phyloP scores from a whole-genome alignment of 352 stramenopile species.

The Globisporangium emineosum region DNA sequence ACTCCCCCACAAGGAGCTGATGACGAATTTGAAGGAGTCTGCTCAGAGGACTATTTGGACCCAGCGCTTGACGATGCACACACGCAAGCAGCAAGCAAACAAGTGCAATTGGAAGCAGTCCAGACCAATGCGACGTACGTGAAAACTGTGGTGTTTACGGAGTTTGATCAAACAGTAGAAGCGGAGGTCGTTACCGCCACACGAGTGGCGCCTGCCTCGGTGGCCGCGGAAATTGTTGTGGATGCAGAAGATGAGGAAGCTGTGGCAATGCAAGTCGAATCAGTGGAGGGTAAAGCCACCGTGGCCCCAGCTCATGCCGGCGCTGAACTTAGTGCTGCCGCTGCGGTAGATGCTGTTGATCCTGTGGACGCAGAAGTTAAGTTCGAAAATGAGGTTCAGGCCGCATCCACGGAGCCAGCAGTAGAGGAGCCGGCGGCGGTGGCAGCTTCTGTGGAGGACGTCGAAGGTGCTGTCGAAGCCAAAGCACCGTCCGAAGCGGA shows the following conservation, averaged over 20 bases:
- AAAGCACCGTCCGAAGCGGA: neutral
- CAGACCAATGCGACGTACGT: neutral
- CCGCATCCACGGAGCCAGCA: no score
- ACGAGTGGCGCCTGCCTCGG: no score
- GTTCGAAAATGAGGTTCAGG: no score
- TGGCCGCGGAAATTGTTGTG: no score
- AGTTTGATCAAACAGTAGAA: neutral
- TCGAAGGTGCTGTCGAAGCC: neutral
- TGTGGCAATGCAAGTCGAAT: no score
- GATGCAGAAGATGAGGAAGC: no score
- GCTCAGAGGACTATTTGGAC: neutral
- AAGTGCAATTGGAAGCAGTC: neutral
- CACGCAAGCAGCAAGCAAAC: neutral
- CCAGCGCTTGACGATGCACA: neutral
- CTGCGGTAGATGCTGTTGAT: no score
- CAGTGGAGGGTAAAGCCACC: no score
- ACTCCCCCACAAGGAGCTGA: neutral
- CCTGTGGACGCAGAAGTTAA: no score
- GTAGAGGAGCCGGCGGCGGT: neutral
- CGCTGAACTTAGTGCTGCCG: no score
- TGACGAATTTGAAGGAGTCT: neutral
- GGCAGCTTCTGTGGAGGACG: neutral
- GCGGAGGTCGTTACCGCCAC: neutral
- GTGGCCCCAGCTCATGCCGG: no score
- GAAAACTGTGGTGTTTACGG: neutral